These are phyloP conservation scores for Monilinia aucupariae DNA, from an alignment of 2,329 filamentous ascomycete genomes.

Conservation along the genomic window DNA sequence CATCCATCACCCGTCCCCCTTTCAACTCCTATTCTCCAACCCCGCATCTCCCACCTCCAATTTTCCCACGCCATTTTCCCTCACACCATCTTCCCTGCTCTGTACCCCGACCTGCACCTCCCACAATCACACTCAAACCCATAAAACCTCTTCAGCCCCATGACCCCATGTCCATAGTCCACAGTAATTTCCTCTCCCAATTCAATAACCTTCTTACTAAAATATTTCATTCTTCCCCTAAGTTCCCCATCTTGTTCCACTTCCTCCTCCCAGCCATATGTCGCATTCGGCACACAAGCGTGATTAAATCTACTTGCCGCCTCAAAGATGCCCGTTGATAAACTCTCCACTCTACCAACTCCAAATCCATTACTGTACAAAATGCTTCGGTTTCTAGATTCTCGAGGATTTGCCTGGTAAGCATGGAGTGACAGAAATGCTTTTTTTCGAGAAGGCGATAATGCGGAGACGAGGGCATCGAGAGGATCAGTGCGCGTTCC, in stretches of 20 bases:
- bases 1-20: not conserved
- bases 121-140: slow-evolving; percentile 32
- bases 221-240: slow-evolving; percentile 23
- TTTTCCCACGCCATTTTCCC: not conserved
- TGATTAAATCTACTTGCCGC: slow-evolving; percentile 23
- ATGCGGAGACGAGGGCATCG: slow-evolving; percentile 18
- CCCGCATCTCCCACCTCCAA: not conserved
- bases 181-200: slow-evolving; percentile 30
- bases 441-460: slow-evolving; percentile 18
- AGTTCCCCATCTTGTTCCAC: slow-evolving; percentile 12
- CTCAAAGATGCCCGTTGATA: slow-evolving; percentile 27
- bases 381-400: slow-evolving; percentile 22
- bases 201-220: slow-evolving; percentile 23
- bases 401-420: slow-evolving; percentile 19
- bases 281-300: slow-evolving; percentile 25
- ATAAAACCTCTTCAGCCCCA: slow-evolving; percentile 25
- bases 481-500: slow-evolving; percentile 23
- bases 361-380: slow-evolving; percentile 28
- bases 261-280: slow-evolving; percentile 25
- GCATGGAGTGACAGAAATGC: slow-evolving; percentile 21
- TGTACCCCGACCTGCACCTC: slow-evolving; percentile 2
- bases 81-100: not conserved
- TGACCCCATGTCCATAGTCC: slow-evolving; percentile 29
- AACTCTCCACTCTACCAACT: slow-evolving; percentile 17
- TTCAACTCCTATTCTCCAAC: not conserved